Base-by-base conservation (phyloP, 345 rosid genomes). In the Acer campestre region DNA sequence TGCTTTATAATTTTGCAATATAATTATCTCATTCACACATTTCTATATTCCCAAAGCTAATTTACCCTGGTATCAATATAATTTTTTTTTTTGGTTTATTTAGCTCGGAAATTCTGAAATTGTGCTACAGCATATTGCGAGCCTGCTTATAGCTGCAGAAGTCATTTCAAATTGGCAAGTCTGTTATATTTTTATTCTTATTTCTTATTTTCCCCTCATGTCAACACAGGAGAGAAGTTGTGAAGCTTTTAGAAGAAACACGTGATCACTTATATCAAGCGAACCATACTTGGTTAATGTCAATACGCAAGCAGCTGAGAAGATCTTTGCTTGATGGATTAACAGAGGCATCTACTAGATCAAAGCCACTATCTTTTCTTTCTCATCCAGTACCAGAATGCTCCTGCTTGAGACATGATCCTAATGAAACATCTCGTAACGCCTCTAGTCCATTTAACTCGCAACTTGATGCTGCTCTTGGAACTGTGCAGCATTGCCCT, bases 361-460 rank as follows among this genome's bases (percentile, higher is more conserved):
- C 92, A 31, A 96, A 92, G 85, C 82, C 76, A 1, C 77, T 64
- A 14, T 81, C 97, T 68, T 94, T 94, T 80, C 92, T 96, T 42
- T 86, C 94, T 18, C 93, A 94, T 81, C 97, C 98, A 0, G 87
- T 88, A 61, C 99, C 97, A 0, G 98, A 96, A 85, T 96, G 99
- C 84, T 90, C 95, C 80, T 96, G 98, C 83, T 68, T 81, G 49
- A 83, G 80, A 72, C 67, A 48, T 61, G 76, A 81, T 27, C 74
- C 76, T 10, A 58, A 70, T 2, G 58, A 77, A 80, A 61, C 79
- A 49, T 61, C 81, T 29, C 63, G 63, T 38, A 84, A 86, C 44
- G 64, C 79, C 49, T 87, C 93, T 18, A 74, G 74, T 66, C 35
- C 84, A 3, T n/a, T 66, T n/a, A 78, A 51, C 66, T 64, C 80